phyloP scores from a whole-genome alignment of 768 basidiomycete species.

The Trametes meyenii region DNA sequence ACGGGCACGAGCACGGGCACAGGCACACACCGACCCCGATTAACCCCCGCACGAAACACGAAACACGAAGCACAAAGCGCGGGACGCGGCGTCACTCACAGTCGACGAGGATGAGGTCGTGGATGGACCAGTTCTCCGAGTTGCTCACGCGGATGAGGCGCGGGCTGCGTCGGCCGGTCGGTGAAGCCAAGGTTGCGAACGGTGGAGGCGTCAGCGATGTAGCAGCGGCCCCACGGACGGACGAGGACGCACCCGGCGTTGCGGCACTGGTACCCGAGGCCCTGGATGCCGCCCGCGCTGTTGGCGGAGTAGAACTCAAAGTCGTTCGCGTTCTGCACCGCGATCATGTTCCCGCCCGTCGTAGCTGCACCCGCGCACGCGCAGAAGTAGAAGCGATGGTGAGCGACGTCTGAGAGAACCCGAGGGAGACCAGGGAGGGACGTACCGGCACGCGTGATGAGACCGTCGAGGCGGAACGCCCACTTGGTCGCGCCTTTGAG shows the following conservation, averaged over 20 bases:
- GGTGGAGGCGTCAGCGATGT: too few species aligned
- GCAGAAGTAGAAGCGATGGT: background rate
- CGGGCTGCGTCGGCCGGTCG: slow-evolving; percentile 11
- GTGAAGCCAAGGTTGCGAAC: background rate
- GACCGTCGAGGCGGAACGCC: slow-evolving; percentile 36
- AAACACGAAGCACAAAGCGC: background rate
- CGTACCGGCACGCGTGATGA: slow-evolving; percentile 35
- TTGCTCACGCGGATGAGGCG: slow-evolving; percentile 35
- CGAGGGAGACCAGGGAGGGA: too few species aligned
- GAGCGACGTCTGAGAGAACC: too few species aligned
- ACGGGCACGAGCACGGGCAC: background rate
- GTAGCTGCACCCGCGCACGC: slow-evolving; percentile 14
- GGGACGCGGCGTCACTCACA: slow-evolving; percentile 16
- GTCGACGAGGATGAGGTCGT: slow-evolving; percentile 38
- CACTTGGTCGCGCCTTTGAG: slow-evolving; percentile 32
- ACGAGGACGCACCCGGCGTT: slow-evolving; percentile 31
- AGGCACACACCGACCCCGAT: background rate
- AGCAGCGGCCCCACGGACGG: too few species aligned
- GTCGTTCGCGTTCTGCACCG: slow-evolving; percentile 34
- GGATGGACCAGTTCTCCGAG: slow-evolving; percentile 34
- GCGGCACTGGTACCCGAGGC: slow-evolving; percentile 34
- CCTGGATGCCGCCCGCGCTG: slow-evolving; percentile 35
- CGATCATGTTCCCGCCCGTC: slow-evolving; percentile 36
- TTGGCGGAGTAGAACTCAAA: slow-evolving; percentile 37
- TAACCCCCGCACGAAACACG: background rate